Evolutionary conservation across 179 eudicot species (phyloP).

Genomic region (Vitellaria paradoxa): DNA sequence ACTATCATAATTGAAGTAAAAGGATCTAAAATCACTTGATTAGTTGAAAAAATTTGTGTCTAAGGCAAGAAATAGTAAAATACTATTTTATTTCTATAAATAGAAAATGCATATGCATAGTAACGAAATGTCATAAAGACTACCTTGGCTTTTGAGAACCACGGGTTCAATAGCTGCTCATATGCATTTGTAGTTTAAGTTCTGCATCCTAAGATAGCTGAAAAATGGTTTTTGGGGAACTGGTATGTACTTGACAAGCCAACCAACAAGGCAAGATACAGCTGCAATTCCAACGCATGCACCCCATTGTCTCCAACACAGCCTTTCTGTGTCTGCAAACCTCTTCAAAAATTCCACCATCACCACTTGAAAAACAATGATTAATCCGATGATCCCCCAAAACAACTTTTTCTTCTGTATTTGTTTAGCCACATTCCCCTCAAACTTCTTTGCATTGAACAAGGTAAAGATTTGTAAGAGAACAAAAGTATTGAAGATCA

Average conservation of each 20-base stretch:
- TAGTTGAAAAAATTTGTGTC: no score
- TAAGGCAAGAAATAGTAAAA: no score
- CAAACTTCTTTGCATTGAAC: neutral
- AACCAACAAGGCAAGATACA: conserved; percentile 48
- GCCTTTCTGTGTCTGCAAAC: conserved; percentile 48
- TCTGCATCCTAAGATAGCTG: conserved; percentile 11
- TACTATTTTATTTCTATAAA: no score
- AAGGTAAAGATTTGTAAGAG: neutral
- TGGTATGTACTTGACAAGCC: conserved; percentile 39
- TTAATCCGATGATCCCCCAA: neutral
- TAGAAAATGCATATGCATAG: no score
- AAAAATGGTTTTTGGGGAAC: conserved; percentile 30
- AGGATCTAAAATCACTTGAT: no score
- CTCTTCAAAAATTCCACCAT: conserved; percentile 27
- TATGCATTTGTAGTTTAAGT: neutral
- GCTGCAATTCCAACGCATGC: conserved; percentile 40
- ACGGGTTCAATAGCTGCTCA: neutral
- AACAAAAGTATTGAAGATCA: neutral
- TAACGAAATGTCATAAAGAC: no score
- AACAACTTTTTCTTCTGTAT: neutral
- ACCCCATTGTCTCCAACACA: conserved; percentile 50
- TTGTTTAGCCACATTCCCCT: neutral
- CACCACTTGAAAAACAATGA: conserved; percentile 9
- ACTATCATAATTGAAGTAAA: no score
- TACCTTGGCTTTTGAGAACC: no score